Conservation (phyloP, 2,329 filamentous ascomycete genomes). For the Leptodontidium sp. region DNA sequence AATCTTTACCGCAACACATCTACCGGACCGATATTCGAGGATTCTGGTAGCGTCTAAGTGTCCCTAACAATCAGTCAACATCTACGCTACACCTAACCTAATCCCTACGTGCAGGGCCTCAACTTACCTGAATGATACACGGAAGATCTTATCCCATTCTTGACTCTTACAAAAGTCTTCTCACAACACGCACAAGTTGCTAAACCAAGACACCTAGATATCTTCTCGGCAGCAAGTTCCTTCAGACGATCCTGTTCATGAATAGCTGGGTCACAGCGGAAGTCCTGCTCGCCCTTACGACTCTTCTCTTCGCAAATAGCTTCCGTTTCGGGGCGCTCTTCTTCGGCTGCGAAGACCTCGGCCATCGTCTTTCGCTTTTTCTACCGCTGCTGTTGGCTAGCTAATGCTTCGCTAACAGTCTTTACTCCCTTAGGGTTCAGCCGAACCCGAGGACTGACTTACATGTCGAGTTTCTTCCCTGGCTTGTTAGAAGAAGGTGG, state of each 20-base stretch:
- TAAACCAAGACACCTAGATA: not conserved
- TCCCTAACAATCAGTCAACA: not conserved
- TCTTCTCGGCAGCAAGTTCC: not conserved
- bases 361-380: not conserved
- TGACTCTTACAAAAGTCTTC: not conserved
- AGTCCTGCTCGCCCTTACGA: not conserved
- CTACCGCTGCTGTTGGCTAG: not conserved
- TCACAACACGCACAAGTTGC: not conserved
- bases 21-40: not conserved
- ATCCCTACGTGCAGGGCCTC: not conserved
- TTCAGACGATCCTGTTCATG: not conserved
- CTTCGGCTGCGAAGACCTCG: not conserved
- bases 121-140: constrained; percentile 3
- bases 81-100: not conserved
- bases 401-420: not conserved
- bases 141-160: not conserved
- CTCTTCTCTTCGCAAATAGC: not conserved
- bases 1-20: not conserved
- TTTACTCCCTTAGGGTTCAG: not conserved
- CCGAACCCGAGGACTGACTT: not conserved
- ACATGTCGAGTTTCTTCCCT: not conserved
- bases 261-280: not conserved
- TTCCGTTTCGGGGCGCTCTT: not conserved
- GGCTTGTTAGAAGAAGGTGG: not conserved
- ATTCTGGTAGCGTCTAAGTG: not conserved